Base-by-base conservation (phyloP, 148 eudicot genomes). In the Fagopyrum homotropicum region DNA sequence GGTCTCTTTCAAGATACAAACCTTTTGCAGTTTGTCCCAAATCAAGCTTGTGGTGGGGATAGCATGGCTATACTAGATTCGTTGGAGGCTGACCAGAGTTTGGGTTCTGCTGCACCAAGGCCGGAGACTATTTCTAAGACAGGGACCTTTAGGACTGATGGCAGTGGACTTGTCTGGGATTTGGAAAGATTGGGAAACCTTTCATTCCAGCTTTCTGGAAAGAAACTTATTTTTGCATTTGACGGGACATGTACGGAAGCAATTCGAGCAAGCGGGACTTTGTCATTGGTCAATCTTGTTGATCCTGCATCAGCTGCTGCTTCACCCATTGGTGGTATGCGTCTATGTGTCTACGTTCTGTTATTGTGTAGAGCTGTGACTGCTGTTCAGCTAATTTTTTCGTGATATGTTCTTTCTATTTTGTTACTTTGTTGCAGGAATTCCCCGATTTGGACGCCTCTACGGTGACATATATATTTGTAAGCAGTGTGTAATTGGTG, bases 111-210 rank as follows among this genome's bases (percentile, higher is more conserved):
- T 75, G 35, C 81, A 45, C 98, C 88, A 79, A 96, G 83, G 87
- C 83, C 90, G 73, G 98, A 90, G 68, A 83, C 78, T 87, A 82
- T 82, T 78, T 80, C 81, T 75, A 95, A 88, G 83, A 83, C 76
- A 82, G 89, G 86, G 43, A 79, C 79, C 81, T 82, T 86, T 68
- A 90, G 83, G 85, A 83, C 81, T 45, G 99, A 92, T 81, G 87
- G 92, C 66, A 96, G 99, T 83, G 99, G 99, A 79, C 82, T 89
- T 80, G 98, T 92, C 82, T 96, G 99, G 99, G 98, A 96, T 83
- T 78, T 88, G 79, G 99, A 96, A 72, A 89, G 93, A 82, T 86
- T 96, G 26, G 91, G 97, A 81, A 90, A 86, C 77, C 91, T 96
- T 68, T 90, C 98, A 0, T 78, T 90, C 60, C 99, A 92, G 83